Evolutionary conservation across 1,284 basidiomycete genomes (phyloP), one percentile per base, ranked within the genome.

Genomic region (Microbotryum scabiosae): DNA sequence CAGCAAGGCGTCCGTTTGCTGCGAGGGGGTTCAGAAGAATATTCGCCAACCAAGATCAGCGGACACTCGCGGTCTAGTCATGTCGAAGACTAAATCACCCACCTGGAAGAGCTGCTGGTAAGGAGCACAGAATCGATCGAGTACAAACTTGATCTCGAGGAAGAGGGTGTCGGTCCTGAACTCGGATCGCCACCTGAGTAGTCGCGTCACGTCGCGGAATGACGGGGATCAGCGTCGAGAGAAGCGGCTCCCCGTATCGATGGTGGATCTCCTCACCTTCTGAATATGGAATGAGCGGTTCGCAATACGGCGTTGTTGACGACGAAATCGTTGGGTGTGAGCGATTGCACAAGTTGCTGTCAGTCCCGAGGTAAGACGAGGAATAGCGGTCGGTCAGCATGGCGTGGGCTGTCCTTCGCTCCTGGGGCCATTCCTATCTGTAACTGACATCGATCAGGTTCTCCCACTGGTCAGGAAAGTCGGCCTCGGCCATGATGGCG

Each of bases 221-320:
- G 14, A 10, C n/a, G 20, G 21, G 2, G 2, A 18, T 49, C 5
- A 28, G 47, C 26, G 30, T 9, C 30, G 1, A n/a, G 4, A 18
- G 36, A 41, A 41, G 36, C 7, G 46, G 14, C 36, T 18, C 5
- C 16, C 4, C 16, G 3, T 25, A 21, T n/a, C 9, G 25, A 61
- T 16, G 32, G 23, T 25, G 2, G 32, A 58, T 41, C 36, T 8
- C 12, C 69, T n/a, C 23, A 66, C 66, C 85, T 83, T 57, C 84
- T 82, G 78, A 97, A 97, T 72, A 98, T 97, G 47, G 90, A 92
- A 75, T 97, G 94, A 0, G 91, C 90, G 0, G 93, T 93, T 70
- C 94, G 84, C 44, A 99, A 81, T 9, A 98, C 88, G 57, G 88
- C 89, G 45, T 92, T 81, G 74, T 97, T 94, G 69, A 90, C 76